These are phyloP conservation scores for Ilex paraguariensis DNA, from an alignment of 305 asterid genomes.

Conservation along the genomic window DNA sequence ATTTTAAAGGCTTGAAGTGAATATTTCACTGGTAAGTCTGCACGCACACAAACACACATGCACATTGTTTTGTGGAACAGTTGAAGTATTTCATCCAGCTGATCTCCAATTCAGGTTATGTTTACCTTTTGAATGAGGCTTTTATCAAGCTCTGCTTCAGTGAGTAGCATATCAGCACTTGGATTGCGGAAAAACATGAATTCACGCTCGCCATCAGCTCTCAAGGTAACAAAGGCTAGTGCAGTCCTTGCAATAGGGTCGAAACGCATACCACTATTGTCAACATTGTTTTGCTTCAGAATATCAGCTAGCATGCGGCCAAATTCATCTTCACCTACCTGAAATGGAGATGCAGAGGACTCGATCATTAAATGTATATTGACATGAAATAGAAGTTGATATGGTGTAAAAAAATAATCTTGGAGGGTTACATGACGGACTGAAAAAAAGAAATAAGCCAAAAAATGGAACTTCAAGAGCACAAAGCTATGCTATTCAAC, in stretches of 20 bases:
- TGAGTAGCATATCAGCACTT: slow-evolving; percentile 88
- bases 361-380: no score
- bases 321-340: slow-evolving; percentile 94
- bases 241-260: slow-evolving; percentile 84
- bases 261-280: slow-evolving; percentile 74
- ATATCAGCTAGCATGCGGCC: slow-evolving; percentile 77
- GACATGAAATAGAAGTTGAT: no score
- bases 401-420: no score
- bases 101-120: no score
- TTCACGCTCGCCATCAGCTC: slow-evolving; percentile 93
- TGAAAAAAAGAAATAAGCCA: no score
- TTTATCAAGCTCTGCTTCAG: slow-evolving; percentile 66
- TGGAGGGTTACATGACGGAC: no score
- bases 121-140: slow-evolving; percentile 65
- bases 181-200: slow-evolving; percentile 89
- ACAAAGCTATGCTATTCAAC: no score
- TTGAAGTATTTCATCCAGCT: no score
- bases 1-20: no score
- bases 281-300: slow-evolving; percentile 72
- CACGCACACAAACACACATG: not conserved
- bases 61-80: no score
- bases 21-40: no score
- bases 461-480: no score
- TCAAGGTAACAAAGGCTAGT: slow-evolving; percentile 79
- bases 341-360: slow-evolving; percentile 10